These are phyloP conservation scores for Cyberlindnera mycetangii DNA, from an alignment of 805 yeast genomes.

Conservation along the genomic window DNA sequence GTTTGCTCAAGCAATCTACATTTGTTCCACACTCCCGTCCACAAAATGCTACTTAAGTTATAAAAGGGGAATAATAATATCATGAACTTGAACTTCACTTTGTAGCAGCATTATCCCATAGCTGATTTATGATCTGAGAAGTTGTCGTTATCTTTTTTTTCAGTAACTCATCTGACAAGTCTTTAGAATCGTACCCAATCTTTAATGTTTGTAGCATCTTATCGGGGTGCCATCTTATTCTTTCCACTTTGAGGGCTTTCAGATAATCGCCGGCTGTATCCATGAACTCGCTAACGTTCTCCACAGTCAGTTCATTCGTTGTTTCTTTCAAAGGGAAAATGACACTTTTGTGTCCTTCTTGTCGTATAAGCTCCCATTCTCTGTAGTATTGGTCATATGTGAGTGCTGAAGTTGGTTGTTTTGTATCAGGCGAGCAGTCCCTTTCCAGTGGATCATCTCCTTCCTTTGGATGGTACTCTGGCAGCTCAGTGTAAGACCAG, in stretches of 20 bases:
- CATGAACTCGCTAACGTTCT: slow-evolving; percentile 19
- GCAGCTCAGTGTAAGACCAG: slow-evolving; percentile 24
- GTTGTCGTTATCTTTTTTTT: slow-evolving; percentile 34
- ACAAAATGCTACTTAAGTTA: too few species aligned
- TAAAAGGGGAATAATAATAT: too few species aligned
- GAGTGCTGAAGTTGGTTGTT: background rate
- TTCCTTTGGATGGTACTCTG: slow-evolving; percentile 10
- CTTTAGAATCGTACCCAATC: slow-evolving; percentile 7
- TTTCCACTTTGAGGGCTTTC: slow-evolving; percentile 40
- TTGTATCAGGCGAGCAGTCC: background rate
- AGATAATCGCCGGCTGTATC: slow-evolving; percentile 9
- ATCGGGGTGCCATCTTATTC: slow-evolving; percentile 74
- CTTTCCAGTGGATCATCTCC: background rate
- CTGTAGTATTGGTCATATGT: slow-evolving; percentile 24
- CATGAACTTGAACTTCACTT: background rate
- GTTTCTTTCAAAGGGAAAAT: slow-evolving; percentile 32
- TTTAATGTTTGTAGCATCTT: slow-evolving; percentile 41
- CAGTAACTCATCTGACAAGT: slow-evolving; percentile 6
- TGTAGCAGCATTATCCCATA: slow-evolving; percentile 31
- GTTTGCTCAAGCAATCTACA: too few species aligned
- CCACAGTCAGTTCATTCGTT: slow-evolving; percentile 27
- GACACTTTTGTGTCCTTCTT: slow-evolving; percentile 16
- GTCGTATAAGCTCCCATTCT: slow-evolving; percentile 28
- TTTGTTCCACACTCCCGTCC: too few species aligned
- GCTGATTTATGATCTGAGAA: slow-evolving; percentile 41